These are phyloP conservation scores for Cryptomeria japonica DNA, from an alignment of 75 land plant species.

Conservation along the genomic window DNA sequence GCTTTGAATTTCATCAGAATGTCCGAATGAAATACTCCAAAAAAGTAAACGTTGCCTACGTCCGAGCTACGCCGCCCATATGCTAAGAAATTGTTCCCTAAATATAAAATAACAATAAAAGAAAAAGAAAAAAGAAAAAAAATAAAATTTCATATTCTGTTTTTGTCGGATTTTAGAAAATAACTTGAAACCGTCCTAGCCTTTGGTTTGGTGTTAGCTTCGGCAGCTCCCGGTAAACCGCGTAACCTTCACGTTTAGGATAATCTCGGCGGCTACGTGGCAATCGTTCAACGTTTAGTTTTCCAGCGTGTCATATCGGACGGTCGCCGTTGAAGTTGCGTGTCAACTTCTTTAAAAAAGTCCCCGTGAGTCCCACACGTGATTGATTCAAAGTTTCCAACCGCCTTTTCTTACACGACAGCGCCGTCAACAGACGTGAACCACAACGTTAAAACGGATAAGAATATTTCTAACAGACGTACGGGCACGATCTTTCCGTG, in stretches of 20 bases:
- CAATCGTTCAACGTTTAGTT: no score
- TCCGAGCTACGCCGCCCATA: no score
- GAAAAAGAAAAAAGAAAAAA: neutral
- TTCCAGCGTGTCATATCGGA: slow-evolving; percentile 1
- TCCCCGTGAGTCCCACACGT: slow-evolving; percentile 4
- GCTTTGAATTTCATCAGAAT: no score
- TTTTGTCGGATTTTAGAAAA: no score
- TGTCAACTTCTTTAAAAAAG: neutral
- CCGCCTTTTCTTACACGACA: neutral
- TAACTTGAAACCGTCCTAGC: neutral
- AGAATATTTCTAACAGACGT: neutral
- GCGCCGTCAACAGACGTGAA: neutral
- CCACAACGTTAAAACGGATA: neutral
- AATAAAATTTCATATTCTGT: neutral
- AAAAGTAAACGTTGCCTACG: no score
- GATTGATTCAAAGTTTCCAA: neutral
- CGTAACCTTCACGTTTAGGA: neutral
- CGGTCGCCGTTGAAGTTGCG: neutral
- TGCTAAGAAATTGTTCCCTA: no score
- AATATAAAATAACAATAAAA: no score
- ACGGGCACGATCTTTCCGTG: neutral
- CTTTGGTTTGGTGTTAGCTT: neutral
- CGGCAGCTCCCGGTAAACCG: neutral
- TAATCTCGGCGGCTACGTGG: neutral
- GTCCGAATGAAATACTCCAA: no score